A percentile compares a stretch with the other conserved stretches of the same genome.
phyloP scores from a whole-genome alignment of 805 yeast species.

The Priceomyces medius region DNA sequence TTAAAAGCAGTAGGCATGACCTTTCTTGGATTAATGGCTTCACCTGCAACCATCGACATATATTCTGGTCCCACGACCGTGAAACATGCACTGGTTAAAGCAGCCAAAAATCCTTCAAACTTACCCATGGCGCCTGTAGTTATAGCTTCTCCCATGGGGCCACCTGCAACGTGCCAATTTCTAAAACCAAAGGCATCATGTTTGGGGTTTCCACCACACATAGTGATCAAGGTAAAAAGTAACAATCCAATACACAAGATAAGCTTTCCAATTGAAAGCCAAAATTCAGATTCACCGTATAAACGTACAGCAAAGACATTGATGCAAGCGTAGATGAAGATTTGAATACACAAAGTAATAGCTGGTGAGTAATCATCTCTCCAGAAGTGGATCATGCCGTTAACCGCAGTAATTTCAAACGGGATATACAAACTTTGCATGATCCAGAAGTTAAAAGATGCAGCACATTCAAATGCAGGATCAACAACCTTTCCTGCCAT shows the following conservation, averaged over 20 bases:
- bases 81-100: constrained; percentile 37
- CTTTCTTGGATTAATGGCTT: constrained; percentile 41
- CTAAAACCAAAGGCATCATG: constrained; percentile 35
- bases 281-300: constrained; percentile 54
- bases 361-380: constrained; percentile 49
- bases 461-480: constrained; percentile 35
- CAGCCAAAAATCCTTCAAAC: constrained; percentile 44
- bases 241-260: constrained; percentile 38
- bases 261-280: constrained; percentile 41
- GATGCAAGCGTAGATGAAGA: constrained; percentile 40
- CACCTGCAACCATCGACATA: constrained; percentile 45
- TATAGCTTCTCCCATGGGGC: constrained; percentile 38
- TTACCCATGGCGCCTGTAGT: constrained; percentile 38
- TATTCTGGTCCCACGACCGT: constrained; percentile 46
- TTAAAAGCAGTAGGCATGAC: constrained; percentile 41
- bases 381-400: constrained; percentile 56
- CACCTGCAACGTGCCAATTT: constrained; percentile 35
- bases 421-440: constrained; percentile 49
- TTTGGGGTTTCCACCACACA: constrained; percentile 40
- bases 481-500: constrained; percentile 40
- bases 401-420: constrained; percentile 48
- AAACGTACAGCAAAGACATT: constrained; percentile 48
- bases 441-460: constrained; percentile 36
- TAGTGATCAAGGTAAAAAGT: constrained; percentile 34
- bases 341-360: constrained; percentile 43